Conservation (phyloP, 2,329 filamentous ascomycete genomes). For the Phyllosticta capitalensis region DNA sequence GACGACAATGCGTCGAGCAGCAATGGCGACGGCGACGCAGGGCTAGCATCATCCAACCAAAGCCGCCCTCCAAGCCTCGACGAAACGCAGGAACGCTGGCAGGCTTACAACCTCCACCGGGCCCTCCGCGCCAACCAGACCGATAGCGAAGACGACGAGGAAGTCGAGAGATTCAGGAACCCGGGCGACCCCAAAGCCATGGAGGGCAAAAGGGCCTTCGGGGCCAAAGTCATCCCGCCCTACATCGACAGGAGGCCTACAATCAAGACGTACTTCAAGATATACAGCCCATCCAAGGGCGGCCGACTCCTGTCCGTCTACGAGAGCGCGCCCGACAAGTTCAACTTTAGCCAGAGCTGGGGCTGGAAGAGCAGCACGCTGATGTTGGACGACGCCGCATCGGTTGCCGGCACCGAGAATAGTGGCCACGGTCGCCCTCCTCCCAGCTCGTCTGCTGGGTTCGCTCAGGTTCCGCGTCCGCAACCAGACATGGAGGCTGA, state of each 20-base stretch:
- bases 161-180: no score
- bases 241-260: constrained; percentile 48
- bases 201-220: no score
- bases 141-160: no score
- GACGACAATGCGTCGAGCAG: constrained; percentile 39
- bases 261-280: constrained; percentile 54
- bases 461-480: not conserved
- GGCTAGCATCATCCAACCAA: not conserved
- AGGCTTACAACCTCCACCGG: no score
- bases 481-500: not conserved
- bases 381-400: constrained; percentile 42
- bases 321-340: constrained; percentile 47
- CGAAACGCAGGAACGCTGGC: no score
- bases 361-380: constrained; percentile 53
- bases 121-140: no score
- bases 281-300: constrained; percentile 50
- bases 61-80: not conserved
- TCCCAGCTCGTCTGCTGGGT: not conserved
- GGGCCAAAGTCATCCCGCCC: constrained; percentile 29
- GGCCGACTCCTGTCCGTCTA: constrained; percentile 50
- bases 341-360: constrained; percentile 53
- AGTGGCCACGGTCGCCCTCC: not conserved
- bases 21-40: constrained; percentile 28
- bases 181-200: no score
- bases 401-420: constrained; percentile 22